phyloP scores from a whole-genome alignment of 495 filamentous ascomycete genomes.

The Trichodelitschia bisporula region DNA sequence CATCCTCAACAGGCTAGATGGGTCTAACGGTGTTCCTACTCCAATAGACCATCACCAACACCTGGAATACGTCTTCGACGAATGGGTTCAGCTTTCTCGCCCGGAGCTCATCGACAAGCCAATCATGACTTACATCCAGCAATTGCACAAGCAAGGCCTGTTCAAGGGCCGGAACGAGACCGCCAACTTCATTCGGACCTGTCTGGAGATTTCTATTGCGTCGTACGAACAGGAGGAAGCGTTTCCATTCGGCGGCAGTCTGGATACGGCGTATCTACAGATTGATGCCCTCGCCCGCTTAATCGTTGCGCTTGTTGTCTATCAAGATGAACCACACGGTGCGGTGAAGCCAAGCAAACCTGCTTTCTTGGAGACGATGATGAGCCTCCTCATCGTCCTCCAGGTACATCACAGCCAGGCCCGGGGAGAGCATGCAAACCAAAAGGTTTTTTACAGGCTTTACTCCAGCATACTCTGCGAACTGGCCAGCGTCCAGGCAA shows the following conservation, averaged over 20 bases:
- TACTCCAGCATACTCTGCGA: constrained; percentile 68
- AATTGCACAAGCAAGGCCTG: constrained; percentile 47
- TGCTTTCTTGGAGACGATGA: constrained; percentile 44
- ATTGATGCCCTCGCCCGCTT: constrained; percentile 79
- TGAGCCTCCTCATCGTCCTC: constrained; percentile 53
- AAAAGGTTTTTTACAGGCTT: constrained; percentile 75
- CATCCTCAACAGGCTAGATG: constrained; percentile 40
- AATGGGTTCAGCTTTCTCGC: constrained; percentile 73
- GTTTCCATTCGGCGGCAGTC: constrained; percentile 25
- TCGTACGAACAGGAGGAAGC: constrained; percentile 42
- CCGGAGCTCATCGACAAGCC: constrained; percentile 44
- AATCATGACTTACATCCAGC: constrained; percentile 53
- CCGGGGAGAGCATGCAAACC: constrained; percentile 58
- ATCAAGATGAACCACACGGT: constrained; percentile 31
- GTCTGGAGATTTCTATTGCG: constrained; percentile 54
- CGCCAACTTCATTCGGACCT: constrained; percentile 51
- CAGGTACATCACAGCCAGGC: constrained; percentile 67
- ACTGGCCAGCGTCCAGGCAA: constrained; percentile 23
- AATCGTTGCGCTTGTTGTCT: constrained; percentile 43
- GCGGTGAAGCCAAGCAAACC: constrained; percentile 33
- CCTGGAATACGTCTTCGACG: constrained; percentile 80
- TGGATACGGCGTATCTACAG: constrained; percentile 46
- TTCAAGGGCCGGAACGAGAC: constrained; percentile 50
- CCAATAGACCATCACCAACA: constrained; percentile 38
- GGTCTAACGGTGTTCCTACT: constrained; percentile 8